Evolutionary conservation across 2,329 filamentous ascomycete genomes (phyloP), one percentile per base, ranked within the genome.

Genomic region (Fusarium avenaceum): DNA sequence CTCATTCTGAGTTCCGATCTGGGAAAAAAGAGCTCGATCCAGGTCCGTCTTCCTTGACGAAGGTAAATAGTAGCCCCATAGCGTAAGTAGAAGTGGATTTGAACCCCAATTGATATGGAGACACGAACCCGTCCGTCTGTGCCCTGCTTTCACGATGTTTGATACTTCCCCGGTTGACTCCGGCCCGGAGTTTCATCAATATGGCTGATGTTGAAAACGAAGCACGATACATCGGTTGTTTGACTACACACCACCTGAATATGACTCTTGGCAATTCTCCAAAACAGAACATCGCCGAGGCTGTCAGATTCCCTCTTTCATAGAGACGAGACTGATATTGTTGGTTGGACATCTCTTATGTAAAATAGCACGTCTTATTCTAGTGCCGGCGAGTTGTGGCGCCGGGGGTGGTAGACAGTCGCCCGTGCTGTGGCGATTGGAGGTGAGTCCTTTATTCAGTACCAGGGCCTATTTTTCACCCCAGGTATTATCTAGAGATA

Each of bases 351-450:
- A 56, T 49, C 14, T 51, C 19, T 42, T 33, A 40, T 33, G 33
- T 59, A 47, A 61, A 59, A 59, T 39, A 52, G 15, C 38, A 53
- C 43, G 33, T 33, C 46, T 38, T 48, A 45, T 51, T 33, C 39
- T 28, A 24, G 47, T 44, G 52, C 49, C n/a, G 51, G 35, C 24
- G 20, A 43, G 30, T 44, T 59, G 65, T 64, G 44, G 42, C 52
- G 43, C 42, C 38, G 33, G 64, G 49, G 38, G 28, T 43, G 17
- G 43, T 44, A 26, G 42, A 26, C 49, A 38, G 49, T 39, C 47
- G 50, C 63, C 50, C 66, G 67, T 70, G 67, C 57, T 39, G 64
- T 70, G 28, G 66, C 67, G 57, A 70, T 64, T 70, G 66, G 65
- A 54, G 45, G 55, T 63, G 39, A 56, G 50, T 20, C 9, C 32